A percentile compares a stretch with the other conserved stretches of the same genome.
phyloP scores from a whole-genome alignment of 306 rosid species.

The Trifolium pratense region DNA sequence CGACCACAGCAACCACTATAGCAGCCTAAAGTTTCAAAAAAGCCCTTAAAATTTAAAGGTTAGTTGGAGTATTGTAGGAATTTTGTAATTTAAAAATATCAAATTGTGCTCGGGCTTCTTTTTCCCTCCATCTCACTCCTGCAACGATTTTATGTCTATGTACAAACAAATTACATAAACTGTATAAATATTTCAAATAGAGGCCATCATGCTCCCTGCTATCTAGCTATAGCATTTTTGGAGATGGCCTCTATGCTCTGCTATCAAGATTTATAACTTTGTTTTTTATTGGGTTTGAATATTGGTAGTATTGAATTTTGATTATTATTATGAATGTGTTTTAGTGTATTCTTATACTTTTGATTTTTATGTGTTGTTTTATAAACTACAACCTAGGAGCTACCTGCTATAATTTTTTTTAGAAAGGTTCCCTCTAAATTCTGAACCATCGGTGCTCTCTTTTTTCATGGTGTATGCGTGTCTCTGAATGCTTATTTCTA shows the following conservation, averaged over 20 bases:
- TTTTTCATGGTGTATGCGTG: background rate
- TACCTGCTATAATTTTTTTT: background rate
- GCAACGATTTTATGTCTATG: background rate
- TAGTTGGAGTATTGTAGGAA: background rate
- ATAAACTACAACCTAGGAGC: background rate
- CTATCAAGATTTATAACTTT: background rate
- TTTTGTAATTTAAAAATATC: background rate
- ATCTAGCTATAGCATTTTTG: background rate
- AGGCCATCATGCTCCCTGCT: background rate
- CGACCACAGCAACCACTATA: background rate
- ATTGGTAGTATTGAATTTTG: background rate
- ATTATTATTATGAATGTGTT: background rate
- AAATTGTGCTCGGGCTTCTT: background rate
- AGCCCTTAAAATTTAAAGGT: background rate
- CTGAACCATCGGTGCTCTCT: slow-evolving; percentile 10
- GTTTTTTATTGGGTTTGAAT: background rate
- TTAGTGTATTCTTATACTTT: background rate
- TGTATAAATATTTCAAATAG: background rate
- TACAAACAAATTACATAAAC: background rate
- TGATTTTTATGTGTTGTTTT: background rate
- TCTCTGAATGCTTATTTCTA: slow-evolving; percentile 36
- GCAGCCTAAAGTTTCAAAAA: background rate
- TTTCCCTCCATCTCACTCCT: background rate
- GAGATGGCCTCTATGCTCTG: background rate
- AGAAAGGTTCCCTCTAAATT: background rate